Conservation (phyloP, 106 monocot genomes). For the Amphibolis antarctica region DNA sequence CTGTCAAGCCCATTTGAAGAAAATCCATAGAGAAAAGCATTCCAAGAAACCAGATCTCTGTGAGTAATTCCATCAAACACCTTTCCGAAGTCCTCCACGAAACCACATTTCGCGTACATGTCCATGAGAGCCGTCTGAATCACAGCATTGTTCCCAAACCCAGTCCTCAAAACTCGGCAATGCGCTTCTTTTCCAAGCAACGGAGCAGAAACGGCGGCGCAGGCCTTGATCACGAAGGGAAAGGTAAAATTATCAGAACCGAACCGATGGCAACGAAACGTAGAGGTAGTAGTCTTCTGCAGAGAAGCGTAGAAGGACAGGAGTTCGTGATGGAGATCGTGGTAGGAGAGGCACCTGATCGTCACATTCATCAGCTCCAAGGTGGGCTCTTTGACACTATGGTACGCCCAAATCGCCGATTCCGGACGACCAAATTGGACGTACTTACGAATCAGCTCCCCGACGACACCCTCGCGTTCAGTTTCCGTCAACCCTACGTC, state of each 20-base stretch:
- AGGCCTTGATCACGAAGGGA: constrained; percentile 55
- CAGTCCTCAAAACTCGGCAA: constrained; percentile 28
- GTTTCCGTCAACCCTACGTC: not conserved
- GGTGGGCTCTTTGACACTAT: constrained; percentile 9
- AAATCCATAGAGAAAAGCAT: constrained; percentile 45
- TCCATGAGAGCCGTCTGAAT: constrained; percentile 49
- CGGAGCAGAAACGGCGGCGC: constrained; percentile 13
- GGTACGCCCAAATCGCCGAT: constrained; percentile 8
- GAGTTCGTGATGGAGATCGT: constrained; percentile 24
- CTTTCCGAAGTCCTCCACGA: constrained; percentile 14
- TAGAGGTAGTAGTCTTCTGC: not conserved
- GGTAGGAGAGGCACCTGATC: constrained; percentile 36
- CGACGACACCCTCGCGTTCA: no score
- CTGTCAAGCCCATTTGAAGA: constrained; percentile 23
- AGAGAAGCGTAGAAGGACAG: constrained; percentile 20
- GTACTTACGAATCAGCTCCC: constrained; percentile 3
- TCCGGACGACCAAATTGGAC: constrained; percentile 6
- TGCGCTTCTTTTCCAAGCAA: constrained; percentile 34
- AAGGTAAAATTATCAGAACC: constrained; percentile 45
- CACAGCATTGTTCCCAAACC: constrained; percentile 27
- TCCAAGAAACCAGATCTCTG: constrained; percentile 56
- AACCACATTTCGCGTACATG: constrained; percentile 44
- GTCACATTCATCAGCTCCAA: constrained; percentile 29
- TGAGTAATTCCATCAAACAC: constrained; percentile 48
- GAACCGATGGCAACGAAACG: not conserved